Evolutionary conservation across 1,284 basidiomycete species (phyloP), one percentile per base, ranked within the genome.

Genomic region (Testicularia cyperi): DNA sequence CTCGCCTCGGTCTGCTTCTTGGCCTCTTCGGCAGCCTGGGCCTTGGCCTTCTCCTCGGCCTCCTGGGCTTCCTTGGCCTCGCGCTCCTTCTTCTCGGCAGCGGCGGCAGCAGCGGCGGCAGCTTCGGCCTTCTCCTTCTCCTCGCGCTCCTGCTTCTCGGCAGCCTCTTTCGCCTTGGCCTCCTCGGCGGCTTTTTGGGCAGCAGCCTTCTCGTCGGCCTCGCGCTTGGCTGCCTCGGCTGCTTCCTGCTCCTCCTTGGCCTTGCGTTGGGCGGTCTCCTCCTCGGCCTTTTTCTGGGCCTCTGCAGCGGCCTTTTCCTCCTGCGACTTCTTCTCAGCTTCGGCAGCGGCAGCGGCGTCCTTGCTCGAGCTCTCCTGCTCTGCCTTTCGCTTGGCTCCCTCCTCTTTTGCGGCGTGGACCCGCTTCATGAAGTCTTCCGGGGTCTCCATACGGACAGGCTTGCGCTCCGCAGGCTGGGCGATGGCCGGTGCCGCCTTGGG

Each of bases 371-470:
- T 43, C n/a, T 58, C 60, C 18, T 46, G 54, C 24, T 45, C 51
- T 26, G 57, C 70, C 53, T 65, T 66, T 49, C 65, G 62, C 44
- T 60, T 62, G 26, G 47, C 58, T 19, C 63, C 66, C 22, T 65
- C 68, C 6, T 64, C 66, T 24, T 61, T 62, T 42, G 38, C 36
- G 22, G 55, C 67, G 35, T 61, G 44, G 16, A 75, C 65, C 22
- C 60, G 57, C 15, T 65, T 56, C 44, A 70, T 44, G 55, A 75
- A 75, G 18, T 61, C 67, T 9, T 65, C 62, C 14, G 47, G 58
- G 4, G 71, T 73, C 57, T 73, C 69, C 19, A 72, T 56, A 33
- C 68, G 65, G 28, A 64, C 34, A 15, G 61, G 61, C n/a, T 42
- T 64, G 47, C 61, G 64, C 43, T 70, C 42, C 40, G 53, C 55